Base-by-base conservation (phyloP, 2,329 filamentous ascomycete species). In the Blastomyces gilchristii region DNA sequence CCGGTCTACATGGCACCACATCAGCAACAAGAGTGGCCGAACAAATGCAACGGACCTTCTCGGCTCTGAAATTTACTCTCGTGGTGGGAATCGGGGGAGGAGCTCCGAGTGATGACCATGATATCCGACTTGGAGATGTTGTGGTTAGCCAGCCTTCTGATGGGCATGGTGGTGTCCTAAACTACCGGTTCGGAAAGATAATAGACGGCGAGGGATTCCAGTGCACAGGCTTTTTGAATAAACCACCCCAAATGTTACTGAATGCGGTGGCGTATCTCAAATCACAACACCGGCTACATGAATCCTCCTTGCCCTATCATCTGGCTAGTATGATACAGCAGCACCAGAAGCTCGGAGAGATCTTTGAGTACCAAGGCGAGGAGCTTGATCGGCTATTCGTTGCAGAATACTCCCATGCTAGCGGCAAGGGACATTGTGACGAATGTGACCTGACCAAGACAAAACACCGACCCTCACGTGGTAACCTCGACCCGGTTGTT, bases 41-140 rank as follows among this genome's bases (percentile, higher is more conserved):
- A 37, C 66, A 72, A 47, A 67, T 75, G 67, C 41, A 60, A 34
- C 57, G 65, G 1, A 70, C 66, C 8, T 75, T 74, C 45, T 63
- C 69, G 0, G 39, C 43, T 0, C 64, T 74, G 25, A 64, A 63
- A 1, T 64, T 69, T 16, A 61, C 67, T 9, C 62, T 74, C 59
- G 68, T 74, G 66, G 71, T 74, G 1, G 72, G 71, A 0, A 69
- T 73, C 54, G 72, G 71, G 1, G 72, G 70, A 16, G 72, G 71
- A 4, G 69, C 70, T 1, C 72, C 72, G 2, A 63, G 22, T 14
- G 16, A 18, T 37, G 12, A 56, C 12, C n/a, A 56, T 31, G 25
- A 22, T 11, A 56, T 56, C 28, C 25, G 52, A n/a, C 52, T 56
- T n/a, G 52, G 52, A 0, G 72, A 73, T 65, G 63, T 74, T 7